Base-by-base conservation (phyloP, 2,329 filamentous ascomycete genomes). In the Neonectria punicea region DNA sequence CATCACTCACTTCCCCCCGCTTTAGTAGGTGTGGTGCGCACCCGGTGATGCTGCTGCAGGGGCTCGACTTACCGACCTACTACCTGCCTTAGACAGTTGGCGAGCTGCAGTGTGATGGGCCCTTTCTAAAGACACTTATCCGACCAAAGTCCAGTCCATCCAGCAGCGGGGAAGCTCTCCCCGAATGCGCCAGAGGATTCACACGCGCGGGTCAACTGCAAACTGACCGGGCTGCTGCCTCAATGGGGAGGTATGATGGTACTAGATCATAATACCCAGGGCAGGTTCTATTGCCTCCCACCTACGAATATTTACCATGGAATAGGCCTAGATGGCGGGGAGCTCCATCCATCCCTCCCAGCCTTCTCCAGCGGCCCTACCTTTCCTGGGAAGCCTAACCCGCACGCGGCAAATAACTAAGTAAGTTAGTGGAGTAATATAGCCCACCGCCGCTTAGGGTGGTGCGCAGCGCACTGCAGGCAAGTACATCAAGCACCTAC, bases 381-480 rank as follows among this genome's bases (percentile, higher is more conserved):
- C 49, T 51, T 51, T 30, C 49, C 28, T 58, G 22, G 20, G 41
- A 39, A 22, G 55, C 54, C 60, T 58, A 58, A 43, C 36, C 61
- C 46, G 28, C 22, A 63, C 54, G 49, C 43, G 61, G 61, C 49
- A 59, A 59, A 55, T 59, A 25, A 25, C 22, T 59, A 22, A 22
- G 22, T 22, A 22, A 22, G 22, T 22, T 22, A 64, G 61, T 64
- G 55, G 61, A 59, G 55, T 59, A 59, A 50, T 59, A 13, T 16
- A 54, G 36, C 44, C 56, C 56, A 59, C 56, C 53, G 32, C 49
- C 61, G 49, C 56, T 30, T 18, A 22, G 22, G 3, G 3, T 8
- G 47, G 22, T 55, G 41, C 44, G 53, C 25, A 47, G 13, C 28
- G 28, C 32, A 41, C 58, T 57, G 53, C 30, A 57, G 32, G 30